A percentile compares a stretch with the other conserved stretches of the same genome.
These are phyloP conservation scores for Phylloporus sp. DNA, from an alignment of 1,284 basidiomycete genomes.

Conservation along the genomic window DNA sequence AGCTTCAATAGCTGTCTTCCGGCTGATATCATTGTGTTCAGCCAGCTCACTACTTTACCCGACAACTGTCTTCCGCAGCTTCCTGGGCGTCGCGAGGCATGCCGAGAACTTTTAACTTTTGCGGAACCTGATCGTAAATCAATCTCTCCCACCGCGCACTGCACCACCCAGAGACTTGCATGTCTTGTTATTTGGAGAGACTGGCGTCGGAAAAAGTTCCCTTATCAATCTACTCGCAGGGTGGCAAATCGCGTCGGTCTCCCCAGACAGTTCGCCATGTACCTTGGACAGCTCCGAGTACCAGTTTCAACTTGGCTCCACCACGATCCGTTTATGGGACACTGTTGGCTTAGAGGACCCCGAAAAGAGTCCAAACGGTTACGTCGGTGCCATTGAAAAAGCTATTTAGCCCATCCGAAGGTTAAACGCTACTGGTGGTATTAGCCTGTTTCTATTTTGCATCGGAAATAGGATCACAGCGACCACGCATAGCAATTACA, in stretches of 20 bases:
- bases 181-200: slow-evolving; percentile 39
- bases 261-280: slow-evolving; percentile 36
- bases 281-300: slow-evolving; percentile 37
- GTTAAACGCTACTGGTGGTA: slow-evolving; percentile 37
- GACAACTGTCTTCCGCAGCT: slow-evolving; percentile 34
- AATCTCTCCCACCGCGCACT: slow-evolving; percentile 25
- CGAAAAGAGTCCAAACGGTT: slow-evolving; percentile 17
- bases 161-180: slow-evolving; percentile 37
- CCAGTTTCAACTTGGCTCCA: slow-evolving; percentile 28
- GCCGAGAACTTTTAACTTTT: slow-evolving; percentile 26
- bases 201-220: slow-evolving; percentile 45
- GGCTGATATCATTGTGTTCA: no score
- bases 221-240: slow-evolving; percentile 42
- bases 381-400: slow-evolving; percentile 41
- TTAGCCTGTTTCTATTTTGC: slow-evolving; percentile 41
- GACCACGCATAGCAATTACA: no score
- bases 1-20: no score
- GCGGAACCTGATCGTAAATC: slow-evolving; percentile 26
- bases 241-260: slow-evolving; percentile 31
- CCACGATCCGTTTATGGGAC: slow-evolving; percentile 37
- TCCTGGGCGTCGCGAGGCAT: slow-evolving; percentile 27
- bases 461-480: slow-evolving; percentile 38
- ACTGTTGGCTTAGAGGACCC: slow-evolving; percentile 43
- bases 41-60: slow-evolving; percentile 24
- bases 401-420: slow-evolving; percentile 34